Percentiles rank a stretch among this genome's conserved stretches.
phyloP scores from a whole-genome alignment of 805 yeast genomes.

The Torulaspora quercuum region DNA sequence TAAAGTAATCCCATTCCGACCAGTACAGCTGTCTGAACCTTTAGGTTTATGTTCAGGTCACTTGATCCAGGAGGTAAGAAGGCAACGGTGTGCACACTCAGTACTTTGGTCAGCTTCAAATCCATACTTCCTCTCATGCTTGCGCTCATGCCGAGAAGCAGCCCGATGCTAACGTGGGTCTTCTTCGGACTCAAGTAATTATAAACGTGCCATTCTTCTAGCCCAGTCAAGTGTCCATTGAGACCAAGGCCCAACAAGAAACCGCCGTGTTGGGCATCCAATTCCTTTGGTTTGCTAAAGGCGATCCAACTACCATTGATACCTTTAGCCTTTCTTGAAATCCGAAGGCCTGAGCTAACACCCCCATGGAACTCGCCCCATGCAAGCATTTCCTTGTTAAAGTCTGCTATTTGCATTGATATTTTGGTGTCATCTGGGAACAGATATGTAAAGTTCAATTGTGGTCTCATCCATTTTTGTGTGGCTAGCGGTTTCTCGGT shows the following conservation, averaged over 20 bases:
- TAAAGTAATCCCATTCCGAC: constrained; percentile 87
- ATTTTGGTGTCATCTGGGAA: constrained; percentile 69
- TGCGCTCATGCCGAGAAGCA: constrained; percentile 89
- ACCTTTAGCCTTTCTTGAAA: constrained; percentile 63
- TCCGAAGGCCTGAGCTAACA: constrained; percentile 77
- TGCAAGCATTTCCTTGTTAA: constrained; percentile 49
- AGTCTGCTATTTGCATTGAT: constrained; percentile 50
- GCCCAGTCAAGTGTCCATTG: constrained; percentile 74
- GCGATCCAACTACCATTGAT: constrained; percentile 82
- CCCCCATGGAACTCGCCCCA: constrained; percentile 96
- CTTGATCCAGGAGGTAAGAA: constrained; percentile 86
- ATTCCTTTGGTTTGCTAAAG: constrained; percentile 68
- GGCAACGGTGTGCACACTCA: constrained; percentile 91
- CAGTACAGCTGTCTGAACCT: constrained; percentile 88
- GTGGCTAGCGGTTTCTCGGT: constrained; percentile 70
- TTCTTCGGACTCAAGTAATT: constrained; percentile 90
- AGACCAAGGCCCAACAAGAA: constrained; percentile 88
- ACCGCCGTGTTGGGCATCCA: constrained; percentile 89
- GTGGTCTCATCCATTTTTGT: constrained; percentile 77
- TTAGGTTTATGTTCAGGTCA: constrained; percentile 75
- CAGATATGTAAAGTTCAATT: constrained; percentile 62
- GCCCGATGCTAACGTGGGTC: constrained; percentile 77
- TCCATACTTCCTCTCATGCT: constrained; percentile 81
- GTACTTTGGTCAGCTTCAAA: constrained; percentile 78
- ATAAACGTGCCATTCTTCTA: constrained; percentile 96